Conservation (phyloP, 768 basidiomycete genomes). For the Naganishia antarctica region DNA sequence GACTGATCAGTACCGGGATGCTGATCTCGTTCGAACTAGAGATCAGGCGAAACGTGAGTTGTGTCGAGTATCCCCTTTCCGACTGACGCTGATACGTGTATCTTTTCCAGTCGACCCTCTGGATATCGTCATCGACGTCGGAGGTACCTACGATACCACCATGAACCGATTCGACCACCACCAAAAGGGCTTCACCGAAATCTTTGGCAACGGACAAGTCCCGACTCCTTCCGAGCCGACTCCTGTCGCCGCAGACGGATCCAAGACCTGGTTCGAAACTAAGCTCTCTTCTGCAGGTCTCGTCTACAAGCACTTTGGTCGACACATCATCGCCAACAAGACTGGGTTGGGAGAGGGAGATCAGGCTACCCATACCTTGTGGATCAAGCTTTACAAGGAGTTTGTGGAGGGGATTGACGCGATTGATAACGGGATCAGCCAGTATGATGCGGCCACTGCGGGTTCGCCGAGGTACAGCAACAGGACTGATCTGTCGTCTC, state of each 20-base stretch:
- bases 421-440: conserved; percentile 88
- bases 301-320: conserved; percentile 93
- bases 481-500: conserved; percentile 75
- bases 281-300: conserved; percentile 90
- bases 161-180: conserved; percentile 88
- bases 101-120: conserved; percentile 57
- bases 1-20: conserved; percentile 67
- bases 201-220: conserved; percentile 72
- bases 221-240: conserved; percentile 21
- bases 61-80: neutral
- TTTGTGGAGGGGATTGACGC: conserved; percentile 82
- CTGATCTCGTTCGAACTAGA: conserved; percentile 56
- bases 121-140: conserved; percentile 94
- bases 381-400: conserved; percentile 86
- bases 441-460: conserved; percentile 64
- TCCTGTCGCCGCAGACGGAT: conserved; percentile 15
- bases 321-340: conserved; percentile 69
- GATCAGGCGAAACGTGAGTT: conserved; percentile 46
- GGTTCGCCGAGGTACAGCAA: conserved; percentile 58
- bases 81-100: neutral
- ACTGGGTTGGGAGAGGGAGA: conserved; percentile 57
- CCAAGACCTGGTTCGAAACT: conserved; percentile 52
- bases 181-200: conserved; percentile 83
- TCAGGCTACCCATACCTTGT: conserved; percentile 65
- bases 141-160: conserved; percentile 77